Evolutionary conservation across 2,329 filamentous ascomycete genomes (phyloP).

Genomic region (Beauveria caledonica): DNA sequence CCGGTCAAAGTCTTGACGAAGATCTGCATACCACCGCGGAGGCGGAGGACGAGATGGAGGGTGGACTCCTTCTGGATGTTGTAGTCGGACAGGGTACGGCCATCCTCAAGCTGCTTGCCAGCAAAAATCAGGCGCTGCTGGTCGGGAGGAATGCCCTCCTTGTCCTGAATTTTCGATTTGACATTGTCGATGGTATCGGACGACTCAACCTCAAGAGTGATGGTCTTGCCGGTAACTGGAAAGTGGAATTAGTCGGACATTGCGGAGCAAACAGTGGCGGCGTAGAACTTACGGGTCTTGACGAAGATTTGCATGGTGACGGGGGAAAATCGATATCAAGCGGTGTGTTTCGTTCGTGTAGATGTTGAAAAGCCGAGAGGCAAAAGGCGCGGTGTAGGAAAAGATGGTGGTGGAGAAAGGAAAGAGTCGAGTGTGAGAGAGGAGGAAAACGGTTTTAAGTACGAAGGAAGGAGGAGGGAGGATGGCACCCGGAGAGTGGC

Average conservation of each 20-base stretch:
- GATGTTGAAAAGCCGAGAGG: not conserved
- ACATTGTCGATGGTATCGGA: constrained; percentile 6
- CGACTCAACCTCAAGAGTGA: constrained; percentile 20
- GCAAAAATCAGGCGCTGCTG: constrained; percentile 96
- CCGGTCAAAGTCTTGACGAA: constrained; percentile 84
- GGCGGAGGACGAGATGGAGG: constrained; percentile 66
- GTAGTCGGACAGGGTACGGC: constrained; percentile 50
- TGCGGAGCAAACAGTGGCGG: constrained; percentile 7
- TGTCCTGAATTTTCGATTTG: constrained; percentile 1
- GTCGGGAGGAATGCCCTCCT: constrained; percentile 66
- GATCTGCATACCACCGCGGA: constrained; percentile 59
- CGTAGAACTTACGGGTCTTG: constrained; percentile 70
- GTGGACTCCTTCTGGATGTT: constrained; percentile 58
- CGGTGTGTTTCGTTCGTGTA: constrained; percentile 3
- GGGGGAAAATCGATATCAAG: not conserved
- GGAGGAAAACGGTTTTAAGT: constrained; percentile 24
- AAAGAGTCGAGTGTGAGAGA: constrained; percentile 14
- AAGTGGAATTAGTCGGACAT: constrained; percentile 16
- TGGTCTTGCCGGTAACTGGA: constrained; percentile 59
- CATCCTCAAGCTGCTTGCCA: constrained; percentile 94
- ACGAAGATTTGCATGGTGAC: constrained; percentile 89
- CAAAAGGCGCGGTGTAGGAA: constrained; percentile 8
- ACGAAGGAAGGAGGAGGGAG: constrained; percentile 17
- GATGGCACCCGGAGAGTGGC: constrained; percentile 23
- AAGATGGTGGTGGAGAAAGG: constrained; percentile 14